phyloP scores from a whole-genome alignment of 257 asterid genomes.

The Nicotiana paniculata region DNA sequence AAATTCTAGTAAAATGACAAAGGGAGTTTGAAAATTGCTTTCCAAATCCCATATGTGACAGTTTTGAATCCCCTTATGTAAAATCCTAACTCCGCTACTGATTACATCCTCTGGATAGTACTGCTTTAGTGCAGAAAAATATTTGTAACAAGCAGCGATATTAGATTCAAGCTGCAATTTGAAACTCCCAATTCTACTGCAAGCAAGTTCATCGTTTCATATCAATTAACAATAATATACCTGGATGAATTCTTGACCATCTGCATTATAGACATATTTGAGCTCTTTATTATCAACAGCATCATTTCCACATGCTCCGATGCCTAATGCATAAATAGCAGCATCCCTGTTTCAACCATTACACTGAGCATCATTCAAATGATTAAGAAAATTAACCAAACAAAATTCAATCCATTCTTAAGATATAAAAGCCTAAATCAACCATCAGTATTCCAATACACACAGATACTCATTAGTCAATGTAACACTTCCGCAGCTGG shows the following conservation, averaged over 20 bases:
- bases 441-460: neutral
- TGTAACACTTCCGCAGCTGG: no score
- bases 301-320: no score
- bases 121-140: neutral
- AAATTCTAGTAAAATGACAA: no score
- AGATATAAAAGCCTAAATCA: neutral
- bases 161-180: neutral
- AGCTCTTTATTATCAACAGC: no score
- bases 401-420: constrained; percentile 52
- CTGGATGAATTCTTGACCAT: constrained; percentile 68
- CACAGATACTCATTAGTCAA: neutral
- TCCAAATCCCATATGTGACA: no score
- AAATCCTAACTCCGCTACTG: no score
- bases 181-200: neutral
- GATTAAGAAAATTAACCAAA: constrained; percentile 32
- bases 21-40: no score
- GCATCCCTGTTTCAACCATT: constrained; percentile 49
- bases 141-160: neutral
- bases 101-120: no score
- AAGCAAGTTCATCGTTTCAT: neutral
- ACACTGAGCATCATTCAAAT: constrained; percentile 28
- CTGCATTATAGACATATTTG: constrained; percentile 76
- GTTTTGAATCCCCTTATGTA: no score
- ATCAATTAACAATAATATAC: constrained; percentile 17
- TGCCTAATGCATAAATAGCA: no score